Percentiles rank a stretch among this genome's conserved stretches.
Evolutionary conservation across 768 basidiomycete species (phyloP).

Genomic region (Agrocybe praecox): DNA sequence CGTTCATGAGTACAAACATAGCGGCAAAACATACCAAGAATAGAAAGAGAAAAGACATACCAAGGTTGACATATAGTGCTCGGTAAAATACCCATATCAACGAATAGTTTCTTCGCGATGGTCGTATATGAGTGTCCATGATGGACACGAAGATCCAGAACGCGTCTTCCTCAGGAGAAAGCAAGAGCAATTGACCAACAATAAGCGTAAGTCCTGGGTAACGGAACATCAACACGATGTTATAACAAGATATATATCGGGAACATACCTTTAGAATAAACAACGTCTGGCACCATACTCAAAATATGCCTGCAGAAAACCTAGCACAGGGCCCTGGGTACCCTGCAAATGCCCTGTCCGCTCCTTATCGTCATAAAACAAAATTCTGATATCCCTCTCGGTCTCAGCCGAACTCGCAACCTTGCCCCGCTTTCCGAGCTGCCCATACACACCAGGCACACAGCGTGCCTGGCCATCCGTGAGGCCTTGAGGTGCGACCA

Average conservation of each 20-base stretch:
- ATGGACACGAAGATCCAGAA: constrained; percentile 90
- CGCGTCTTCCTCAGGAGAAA: constrained; percentile 85
- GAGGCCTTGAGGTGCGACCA: constrained; percentile 84
- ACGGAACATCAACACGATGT: not conserved
- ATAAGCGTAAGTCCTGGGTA: constrained; percentile 65
- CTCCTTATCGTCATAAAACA: constrained; percentile 51
- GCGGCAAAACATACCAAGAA: not conserved
- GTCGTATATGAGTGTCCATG: constrained; percentile 83
- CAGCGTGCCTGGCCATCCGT: constrained; percentile 75
- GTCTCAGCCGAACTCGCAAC: constrained; percentile 43
- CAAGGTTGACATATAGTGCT: constrained; percentile 62
- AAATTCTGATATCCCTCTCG: constrained; percentile 55
- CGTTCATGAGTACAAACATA: not conserved
- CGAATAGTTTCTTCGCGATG: constrained; percentile 68
- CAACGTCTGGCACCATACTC: constrained; percentile 83
- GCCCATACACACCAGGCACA: constrained; percentile 69
- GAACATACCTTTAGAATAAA: constrained; percentile 60
- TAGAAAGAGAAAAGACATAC: constrained; percentile 35
- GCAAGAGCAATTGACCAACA: constrained; percentile 69
- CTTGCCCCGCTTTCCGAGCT: constrained; percentile 43
- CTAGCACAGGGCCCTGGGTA: constrained; percentile 56
- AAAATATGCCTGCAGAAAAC: constrained; percentile 76
- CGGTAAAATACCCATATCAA: constrained; percentile 63
- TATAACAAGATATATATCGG: not conserved
- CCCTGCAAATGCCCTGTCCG: constrained; percentile 50